Base-by-base conservation (phyloP, 495 filamentous ascomycete genomes). In the Lepraria neglecta region DNA sequence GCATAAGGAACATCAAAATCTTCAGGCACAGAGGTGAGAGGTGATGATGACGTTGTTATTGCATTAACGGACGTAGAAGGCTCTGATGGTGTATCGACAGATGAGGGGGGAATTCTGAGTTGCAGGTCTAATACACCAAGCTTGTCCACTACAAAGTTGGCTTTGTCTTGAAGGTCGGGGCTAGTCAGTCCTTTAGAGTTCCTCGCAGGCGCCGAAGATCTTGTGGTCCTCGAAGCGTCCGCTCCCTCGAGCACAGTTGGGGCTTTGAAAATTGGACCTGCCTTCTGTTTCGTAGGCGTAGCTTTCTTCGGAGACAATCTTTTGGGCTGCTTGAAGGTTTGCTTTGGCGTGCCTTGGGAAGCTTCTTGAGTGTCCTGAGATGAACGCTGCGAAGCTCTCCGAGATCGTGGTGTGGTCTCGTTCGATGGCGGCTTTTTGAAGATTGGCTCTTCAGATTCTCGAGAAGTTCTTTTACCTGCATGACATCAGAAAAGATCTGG, bases 301-400 rank as follows among this genome's bases (percentile, higher is more conserved):
- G 38, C 35, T 40, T 56, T 60, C 47, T 21, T 60, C 3, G 58
- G 58, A 33, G 58, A 53, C 19, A 4, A 14, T 43, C 24, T 48
- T 30, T 12, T 33, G 42, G 58, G 58, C 24, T 44, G 58, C 47
- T 60, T 60, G 58, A 60, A 60, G n/a, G 7, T 21, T 24, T 52
- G 52, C 7, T n/a, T 19, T 9, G 47, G 31, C 7, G 51, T 42
- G 12, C n/a, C 50, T 44, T 60, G 58, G 24, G 58, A 52, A 4
- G 53, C 27, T 31, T 50, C 47, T 44, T 31, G 58, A 31, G 6
- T 52, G 40, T 31, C 21, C 38, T 51, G 40, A 12, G 19, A 11
- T 3, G 58, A 60, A 21, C 58, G 58, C 21, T 60, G 58, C 30
- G 58, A 60, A 40, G 46, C 38, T 35, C 58, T 52, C 9, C 50